Conservation (phyloP, 2,329 filamentous ascomycete species). For the Hirsutella thompsonii region DNA sequence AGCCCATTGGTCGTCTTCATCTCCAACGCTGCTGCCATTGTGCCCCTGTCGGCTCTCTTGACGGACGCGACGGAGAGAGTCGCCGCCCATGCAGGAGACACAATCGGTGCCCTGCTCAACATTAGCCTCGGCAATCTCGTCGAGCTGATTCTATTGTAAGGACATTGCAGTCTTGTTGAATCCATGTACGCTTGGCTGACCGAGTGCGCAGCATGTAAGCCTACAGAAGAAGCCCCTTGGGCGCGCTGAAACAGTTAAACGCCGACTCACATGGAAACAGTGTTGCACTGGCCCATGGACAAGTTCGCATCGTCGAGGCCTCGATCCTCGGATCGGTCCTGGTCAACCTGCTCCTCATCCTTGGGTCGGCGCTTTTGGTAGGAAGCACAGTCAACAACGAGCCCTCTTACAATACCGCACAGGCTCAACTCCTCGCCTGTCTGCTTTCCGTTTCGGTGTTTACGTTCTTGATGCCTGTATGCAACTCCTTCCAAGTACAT, state of each 20-base stretch:
- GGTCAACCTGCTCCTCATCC: conserved; percentile 62
- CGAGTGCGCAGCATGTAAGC: conserved; percentile 18
- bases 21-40: conserved; percentile 47
- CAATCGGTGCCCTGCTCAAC: conserved; percentile 45
- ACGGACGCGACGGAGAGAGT: conserved; percentile 48
- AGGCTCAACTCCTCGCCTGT: conserved; percentile 21
- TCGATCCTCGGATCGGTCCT: conserved; percentile 65
- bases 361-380: conserved; percentile 62
- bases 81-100: conserved; percentile 42
- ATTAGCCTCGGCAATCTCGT: conserved; percentile 51
- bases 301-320: conserved; percentile 65
- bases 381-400: conserved; percentile 57
- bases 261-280: conserved; percentile 19
- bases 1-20: conserved; percentile 35
- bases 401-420: conserved; percentile 28
- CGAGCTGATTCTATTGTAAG: conserved; percentile 46
- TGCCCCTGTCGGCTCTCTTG: conserved; percentile 43
- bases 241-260: not conserved
- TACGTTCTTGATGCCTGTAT: conserved; percentile 23
- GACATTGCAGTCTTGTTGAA: conserved; percentile 11
- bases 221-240: not conserved
- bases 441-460: conserved; percentile 25
- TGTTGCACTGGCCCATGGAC: conserved; percentile 38
- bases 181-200: not conserved
- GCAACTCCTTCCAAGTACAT: not conserved